Percentiles rank a stretch among this genome's conserved stretches.
These are phyloP conservation scores for Avena atlantica DNA, from an alignment of 176 grass and related monocot species.

Conservation along the genomic window DNA sequence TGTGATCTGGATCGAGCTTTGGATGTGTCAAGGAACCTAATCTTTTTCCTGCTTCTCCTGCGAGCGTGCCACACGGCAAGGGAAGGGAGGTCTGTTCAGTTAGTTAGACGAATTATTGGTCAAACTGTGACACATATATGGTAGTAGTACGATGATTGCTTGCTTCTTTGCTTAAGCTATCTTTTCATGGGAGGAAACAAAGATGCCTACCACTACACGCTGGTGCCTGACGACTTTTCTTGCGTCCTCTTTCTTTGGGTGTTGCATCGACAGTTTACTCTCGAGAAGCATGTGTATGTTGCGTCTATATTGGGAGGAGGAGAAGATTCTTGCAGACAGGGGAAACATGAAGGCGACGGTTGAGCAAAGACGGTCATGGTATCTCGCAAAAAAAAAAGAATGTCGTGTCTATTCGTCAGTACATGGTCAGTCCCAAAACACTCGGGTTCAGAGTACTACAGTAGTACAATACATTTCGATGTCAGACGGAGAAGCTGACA, in stretches of 20 bases:
- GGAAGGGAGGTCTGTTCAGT: not conserved
- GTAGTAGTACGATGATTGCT: not conserved
- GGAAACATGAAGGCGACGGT: not conserved
- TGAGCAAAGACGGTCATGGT: not conserved
- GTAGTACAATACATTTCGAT: no score
- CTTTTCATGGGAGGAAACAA: not conserved
- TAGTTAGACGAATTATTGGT: not conserved
- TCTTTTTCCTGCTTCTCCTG: not conserved
- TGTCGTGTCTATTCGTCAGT: no score
- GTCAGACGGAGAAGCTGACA: no score
- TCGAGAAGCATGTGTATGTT: constrained; percentile 8
- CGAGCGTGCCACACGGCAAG: not conserved
- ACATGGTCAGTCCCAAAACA: not conserved
- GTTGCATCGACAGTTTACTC: no score
- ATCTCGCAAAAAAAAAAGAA: no score
- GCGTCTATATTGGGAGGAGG: not conserved
- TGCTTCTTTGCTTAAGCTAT: not conserved
- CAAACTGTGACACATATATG: not conserved
- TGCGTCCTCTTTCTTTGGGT: not conserved
- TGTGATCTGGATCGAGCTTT: no score
- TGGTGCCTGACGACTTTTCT: constrained; percentile 8
- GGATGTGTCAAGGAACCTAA: constrained; percentile 6
- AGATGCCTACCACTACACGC: not conserved
- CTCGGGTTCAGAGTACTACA: not conserved
- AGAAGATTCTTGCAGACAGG: not conserved